These are phyloP conservation scores for Pyrus communis DNA, from an alignment of 306 rosid species.

Conservation along the genomic window DNA sequence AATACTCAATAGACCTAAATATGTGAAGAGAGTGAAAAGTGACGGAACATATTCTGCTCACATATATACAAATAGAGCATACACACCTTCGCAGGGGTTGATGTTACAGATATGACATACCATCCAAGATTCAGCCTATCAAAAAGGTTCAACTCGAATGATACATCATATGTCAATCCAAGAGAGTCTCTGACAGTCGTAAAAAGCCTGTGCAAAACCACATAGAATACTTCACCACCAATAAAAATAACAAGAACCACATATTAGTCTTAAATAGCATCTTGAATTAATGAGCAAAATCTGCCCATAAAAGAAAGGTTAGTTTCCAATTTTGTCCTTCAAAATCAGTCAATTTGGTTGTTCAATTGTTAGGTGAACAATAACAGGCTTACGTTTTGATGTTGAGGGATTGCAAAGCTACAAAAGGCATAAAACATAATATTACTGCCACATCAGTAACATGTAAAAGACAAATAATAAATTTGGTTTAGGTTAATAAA, in stretches of 20 bases:
- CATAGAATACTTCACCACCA: slow-evolving; percentile 13
- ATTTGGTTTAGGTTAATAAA: too few relatives aligned
- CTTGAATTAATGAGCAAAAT: not conserved
- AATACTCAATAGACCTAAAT: slow-evolving; percentile 17
- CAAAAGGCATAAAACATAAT: not conserved
- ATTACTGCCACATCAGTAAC: not conserved
- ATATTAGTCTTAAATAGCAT: not conserved
- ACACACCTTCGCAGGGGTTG: slow-evolving; percentile 88
- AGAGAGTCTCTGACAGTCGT: slow-evolving; percentile 90
- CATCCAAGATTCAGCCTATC: slow-evolving; percentile 94
- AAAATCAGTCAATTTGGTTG: not conserved
- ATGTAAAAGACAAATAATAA: too few relatives aligned
- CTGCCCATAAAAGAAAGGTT: not conserved
- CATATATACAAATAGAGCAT: slow-evolving; percentile 19
- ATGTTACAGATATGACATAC: slow-evolving; percentile 96
- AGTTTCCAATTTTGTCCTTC: not conserved
- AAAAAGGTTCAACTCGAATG: slow-evolving; percentile 83
- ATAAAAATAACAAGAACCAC: slow-evolving; percentile 5
- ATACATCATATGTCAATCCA: slow-evolving; percentile 95
- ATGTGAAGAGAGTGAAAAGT: slow-evolving; percentile 10
- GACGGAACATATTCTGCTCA: slow-evolving; percentile 2
- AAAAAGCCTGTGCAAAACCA: slow-evolving; percentile 68
- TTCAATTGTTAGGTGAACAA: not conserved
- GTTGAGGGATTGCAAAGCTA: not conserved
- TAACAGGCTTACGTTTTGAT: not conserved